Evolutionary conservation across 2,329 filamentous ascomycete genomes (phyloP), one percentile per base, ranked within the genome.

Genomic region (Pezicula neosporulosa): DNA sequence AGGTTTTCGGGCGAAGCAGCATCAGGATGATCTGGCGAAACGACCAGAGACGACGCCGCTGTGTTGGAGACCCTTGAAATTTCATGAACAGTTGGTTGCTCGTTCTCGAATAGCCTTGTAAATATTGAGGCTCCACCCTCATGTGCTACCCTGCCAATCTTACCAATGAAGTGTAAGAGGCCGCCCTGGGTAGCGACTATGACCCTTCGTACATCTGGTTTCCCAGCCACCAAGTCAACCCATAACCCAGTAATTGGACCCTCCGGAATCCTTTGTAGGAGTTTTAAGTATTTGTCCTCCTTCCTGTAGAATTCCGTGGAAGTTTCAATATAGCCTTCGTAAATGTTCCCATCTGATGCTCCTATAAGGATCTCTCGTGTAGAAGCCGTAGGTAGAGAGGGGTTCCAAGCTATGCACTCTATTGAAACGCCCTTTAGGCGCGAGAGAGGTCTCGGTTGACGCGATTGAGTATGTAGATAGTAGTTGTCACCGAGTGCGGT

Each of bases 401-500:
- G 91, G 64, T 95, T 97, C 94, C 94, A 99, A 35, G 93, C 91
- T 55, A 99, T 79, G 56, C 87, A 88, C 69, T 97, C 92, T 53
- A 99, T 90, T 8, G 83, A 78, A 13, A 97, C 90, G 27, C 90
- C 90, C 61, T 93, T 93, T 48, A 99, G 72, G 51, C 90, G 82
- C 13, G 87, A 85, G 35, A 99, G 77, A 7, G 86, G 81, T 57
- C 94, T 90, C 2, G 93, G 91, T 58, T 92, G 87, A 60, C 90
- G 87, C 33, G 92, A 94, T 68, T 97, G 93, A 10, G 91, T 93
- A 69, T 99, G 94, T 9, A 99, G 87, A 70, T 99, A 99, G 75
- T 92, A 99, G 72, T 96, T 97, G 70, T 99, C 94, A 67, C 91
- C 91, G 38, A 91, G 82, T 5, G 90, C 87, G 3, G 94, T 99